Evolutionary conservation across 2,329 filamentous ascomycete species (phyloP).

Genomic region (Fusarium torulosum): DNA sequence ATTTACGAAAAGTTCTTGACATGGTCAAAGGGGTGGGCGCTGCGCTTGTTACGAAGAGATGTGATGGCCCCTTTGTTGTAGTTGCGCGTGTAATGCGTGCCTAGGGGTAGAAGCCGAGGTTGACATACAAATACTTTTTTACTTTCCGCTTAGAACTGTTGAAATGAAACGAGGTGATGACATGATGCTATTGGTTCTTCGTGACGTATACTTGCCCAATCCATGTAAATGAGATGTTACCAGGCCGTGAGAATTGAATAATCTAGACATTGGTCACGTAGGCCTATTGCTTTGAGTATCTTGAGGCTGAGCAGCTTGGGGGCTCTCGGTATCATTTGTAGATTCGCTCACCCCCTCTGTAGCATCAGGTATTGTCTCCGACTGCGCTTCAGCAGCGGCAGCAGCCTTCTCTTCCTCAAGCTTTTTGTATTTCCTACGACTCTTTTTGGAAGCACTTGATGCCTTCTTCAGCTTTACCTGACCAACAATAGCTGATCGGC

Average conservation of each 20-base stretch:
- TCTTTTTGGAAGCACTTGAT: slow-evolving; percentile 85
- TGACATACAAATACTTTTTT: slow-evolving; percentile 68
- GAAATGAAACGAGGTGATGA: slow-evolving; percentile 50
- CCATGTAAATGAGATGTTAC: not conserved
- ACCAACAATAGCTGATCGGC: slow-evolving; percentile 73
- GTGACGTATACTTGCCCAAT: not conserved
- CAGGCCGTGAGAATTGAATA: not conserved
- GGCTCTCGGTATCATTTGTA: not conserved
- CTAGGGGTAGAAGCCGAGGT: slow-evolving; percentile 66
- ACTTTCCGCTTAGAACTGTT: slow-evolving; percentile 55
- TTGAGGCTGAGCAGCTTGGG: not conserved
- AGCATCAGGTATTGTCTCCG: not conserved
- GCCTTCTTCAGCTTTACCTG: slow-evolving; percentile 75
- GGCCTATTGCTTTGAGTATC: slow-evolving; percentile 12
- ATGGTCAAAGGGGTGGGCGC: slow-evolving; percentile 66
- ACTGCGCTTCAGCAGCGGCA: not conserved
- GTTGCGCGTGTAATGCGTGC: slow-evolving; percentile 63
- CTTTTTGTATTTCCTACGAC: slow-evolving; percentile 79
- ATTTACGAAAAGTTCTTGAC: slow-evolving; percentile 70
- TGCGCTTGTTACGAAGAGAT: slow-evolving; percentile 62
- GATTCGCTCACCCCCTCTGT: not conserved
- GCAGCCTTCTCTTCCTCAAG: slow-evolving; percentile 63
- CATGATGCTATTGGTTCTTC: slow-evolving; percentile 12
- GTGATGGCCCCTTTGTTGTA: slow-evolving; percentile 63
- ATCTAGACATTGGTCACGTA: not conserved